Percentiles rank a stretch among this genome's conserved stretches.
Conservation (phyloP, 139 green algal genomes). For the Astrephomene gubernaculifera region DNA sequence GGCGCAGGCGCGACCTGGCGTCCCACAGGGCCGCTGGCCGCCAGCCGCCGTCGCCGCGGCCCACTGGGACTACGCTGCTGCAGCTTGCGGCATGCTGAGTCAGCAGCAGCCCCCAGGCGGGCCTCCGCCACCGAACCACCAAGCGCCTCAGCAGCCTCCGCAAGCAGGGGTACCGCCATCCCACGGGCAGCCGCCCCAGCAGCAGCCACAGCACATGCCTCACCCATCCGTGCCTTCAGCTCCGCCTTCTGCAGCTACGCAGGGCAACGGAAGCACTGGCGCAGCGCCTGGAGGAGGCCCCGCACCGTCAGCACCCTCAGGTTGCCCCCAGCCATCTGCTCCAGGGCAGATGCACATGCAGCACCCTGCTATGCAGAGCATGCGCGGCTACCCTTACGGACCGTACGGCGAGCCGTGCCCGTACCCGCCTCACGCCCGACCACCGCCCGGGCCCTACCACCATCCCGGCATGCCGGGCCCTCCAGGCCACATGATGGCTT, state of each 20-base stretch:
- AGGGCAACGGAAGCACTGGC: too few species aligned
- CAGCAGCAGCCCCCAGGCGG: constrained; percentile 8
- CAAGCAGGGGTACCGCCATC: neutral
- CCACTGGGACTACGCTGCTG: neutral
- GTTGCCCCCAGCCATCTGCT: too few species aligned
- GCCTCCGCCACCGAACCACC: neutral
- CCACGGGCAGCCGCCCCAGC: neutral
- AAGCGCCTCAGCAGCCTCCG: neutral
- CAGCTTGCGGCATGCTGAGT: neutral
- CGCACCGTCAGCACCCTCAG: constrained; percentile 4
- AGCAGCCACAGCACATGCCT: neutral
- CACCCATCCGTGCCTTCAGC: too few species aligned
- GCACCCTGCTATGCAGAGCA: neutral
- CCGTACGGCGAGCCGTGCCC: constrained; percentile 10
- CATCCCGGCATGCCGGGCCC: constrained; percentile 10
- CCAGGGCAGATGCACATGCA: neutral
- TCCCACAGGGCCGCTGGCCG: neutral
- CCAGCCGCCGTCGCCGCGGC: neutral
- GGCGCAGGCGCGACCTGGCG: neutral
- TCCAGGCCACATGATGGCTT: constrained; percentile 8
- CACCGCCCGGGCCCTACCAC: neutral
- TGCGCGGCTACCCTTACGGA: neutral
- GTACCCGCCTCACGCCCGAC: neutral
- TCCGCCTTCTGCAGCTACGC: neutral
- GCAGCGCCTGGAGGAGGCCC: neutral